Conservation (phyloP, 2,329 filamentous ascomycete genomes). For the Colletotrichum tanaceti region DNA sequence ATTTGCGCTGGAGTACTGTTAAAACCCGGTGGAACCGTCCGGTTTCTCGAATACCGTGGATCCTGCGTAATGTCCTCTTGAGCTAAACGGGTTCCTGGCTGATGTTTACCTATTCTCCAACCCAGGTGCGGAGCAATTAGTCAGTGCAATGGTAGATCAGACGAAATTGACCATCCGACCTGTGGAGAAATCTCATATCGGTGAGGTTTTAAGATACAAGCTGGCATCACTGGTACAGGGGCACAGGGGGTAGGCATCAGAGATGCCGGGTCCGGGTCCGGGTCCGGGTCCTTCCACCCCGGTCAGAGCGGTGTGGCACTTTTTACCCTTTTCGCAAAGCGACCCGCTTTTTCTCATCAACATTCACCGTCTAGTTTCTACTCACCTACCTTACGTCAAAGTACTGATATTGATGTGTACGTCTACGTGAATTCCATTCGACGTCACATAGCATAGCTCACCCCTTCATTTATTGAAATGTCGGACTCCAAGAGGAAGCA, state of each 20-base stretch:
- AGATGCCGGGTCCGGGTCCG: slow-evolving; percentile 1
- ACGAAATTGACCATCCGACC: too few species aligned
- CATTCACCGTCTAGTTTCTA: not conserved
- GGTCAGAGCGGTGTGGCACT: slow-evolving; percentile 17
- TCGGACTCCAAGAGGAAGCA: slow-evolving; percentile 51
- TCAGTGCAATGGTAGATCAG: too few species aligned
- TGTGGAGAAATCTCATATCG: not conserved
- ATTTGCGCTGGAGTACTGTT: not conserved
- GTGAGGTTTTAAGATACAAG: not conserved
- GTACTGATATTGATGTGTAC: not conserved
- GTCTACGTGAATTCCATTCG: not conserved
- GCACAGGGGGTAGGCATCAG: not conserved
- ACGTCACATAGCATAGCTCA: too few species aligned
- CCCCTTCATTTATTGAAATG: slow-evolving; percentile 44
- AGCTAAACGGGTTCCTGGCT: not conserved
- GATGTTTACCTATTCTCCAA: not conserved
- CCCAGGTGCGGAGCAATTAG: too few species aligned
- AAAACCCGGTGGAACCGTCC: not conserved
- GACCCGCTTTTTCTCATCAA: not conserved
- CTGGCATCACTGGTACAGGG: too few species aligned
- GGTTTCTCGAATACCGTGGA: not conserved
- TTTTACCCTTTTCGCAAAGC: slow-evolving; percentile 8
- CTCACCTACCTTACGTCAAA: not conserved
- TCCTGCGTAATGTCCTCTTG: not conserved
- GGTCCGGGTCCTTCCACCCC: not conserved